These are phyloP conservation scores for Durio zibethinus DNA, from an alignment of 345 rosid species.

Conservation along the genomic window DNA sequence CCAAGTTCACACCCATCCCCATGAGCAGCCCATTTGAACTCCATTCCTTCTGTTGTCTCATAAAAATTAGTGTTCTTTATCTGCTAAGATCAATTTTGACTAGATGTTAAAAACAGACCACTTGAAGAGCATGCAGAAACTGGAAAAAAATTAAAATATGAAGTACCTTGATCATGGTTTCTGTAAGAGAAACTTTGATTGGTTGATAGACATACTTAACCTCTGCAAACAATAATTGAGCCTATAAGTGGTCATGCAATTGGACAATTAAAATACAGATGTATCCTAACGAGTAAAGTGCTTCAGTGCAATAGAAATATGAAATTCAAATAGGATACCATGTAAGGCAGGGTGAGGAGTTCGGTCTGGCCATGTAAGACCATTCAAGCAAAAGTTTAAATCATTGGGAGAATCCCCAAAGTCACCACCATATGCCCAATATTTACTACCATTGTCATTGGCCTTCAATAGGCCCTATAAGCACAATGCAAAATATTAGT, in stretches of 20 bases:
- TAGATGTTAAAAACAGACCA: constrained; percentile 13
- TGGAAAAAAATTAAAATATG: constrained; percentile 11
- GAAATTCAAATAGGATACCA: constrained; percentile 45
- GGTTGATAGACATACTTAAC: constrained; percentile 85
- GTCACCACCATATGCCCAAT: constrained; percentile 99
- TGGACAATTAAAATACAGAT: constrained; percentile 9
- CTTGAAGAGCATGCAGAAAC: constrained; percentile 2
- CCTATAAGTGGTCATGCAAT: constrained; percentile 25
- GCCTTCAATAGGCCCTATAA: constrained; percentile 74
- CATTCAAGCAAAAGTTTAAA: constrained; percentile 89
- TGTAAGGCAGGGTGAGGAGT: constrained; percentile 90
- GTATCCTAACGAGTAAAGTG: neutral
- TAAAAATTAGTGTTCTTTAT: constrained; percentile 63
- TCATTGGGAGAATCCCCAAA: constrained; percentile 96
- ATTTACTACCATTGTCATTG: constrained; percentile 56
- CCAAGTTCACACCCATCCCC: constrained; percentile 77
- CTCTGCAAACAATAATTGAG: constrained; percentile 51
- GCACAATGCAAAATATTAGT: constrained; percentile 16
- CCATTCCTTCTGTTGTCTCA: constrained; percentile 62
- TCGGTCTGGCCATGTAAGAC: constrained; percentile 92
- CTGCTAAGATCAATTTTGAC: constrained; percentile 45
- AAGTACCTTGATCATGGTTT: constrained; percentile 54
- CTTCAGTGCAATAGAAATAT: neutral
- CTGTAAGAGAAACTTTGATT: constrained; percentile 60
- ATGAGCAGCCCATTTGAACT: constrained; percentile 65